Evolutionary conservation across 306 rosid genomes (phyloP).

Genomic region (Prunus mongolica): DNA sequence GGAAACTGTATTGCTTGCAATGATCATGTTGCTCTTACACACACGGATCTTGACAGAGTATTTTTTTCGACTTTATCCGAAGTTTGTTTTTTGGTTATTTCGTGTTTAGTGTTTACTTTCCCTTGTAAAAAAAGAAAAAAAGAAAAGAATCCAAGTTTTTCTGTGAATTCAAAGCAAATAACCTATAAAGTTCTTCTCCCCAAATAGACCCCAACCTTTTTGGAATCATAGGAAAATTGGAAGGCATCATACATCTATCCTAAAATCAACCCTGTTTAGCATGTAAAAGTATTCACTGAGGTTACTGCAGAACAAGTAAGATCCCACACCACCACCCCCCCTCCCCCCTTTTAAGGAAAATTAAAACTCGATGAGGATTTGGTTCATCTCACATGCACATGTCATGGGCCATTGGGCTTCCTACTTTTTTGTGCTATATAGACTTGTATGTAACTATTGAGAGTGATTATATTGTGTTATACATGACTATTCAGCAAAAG

Average conservation of each 20-base stretch:
- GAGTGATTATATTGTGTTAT: not conserved
- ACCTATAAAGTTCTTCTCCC: not conserved
- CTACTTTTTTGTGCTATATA: not conserved
- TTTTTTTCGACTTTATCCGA: not conserved
- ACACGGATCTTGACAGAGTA: slow-evolving; percentile 95
- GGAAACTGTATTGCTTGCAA: slow-evolving; percentile 95
- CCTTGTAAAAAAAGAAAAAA: not conserved
- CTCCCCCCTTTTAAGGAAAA: not conserved
- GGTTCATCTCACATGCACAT: not conserved
- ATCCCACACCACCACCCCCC: not conserved
- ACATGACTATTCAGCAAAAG: not conserved
- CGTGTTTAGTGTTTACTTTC: not conserved
- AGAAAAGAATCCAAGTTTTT: not conserved
- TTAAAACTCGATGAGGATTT: not conserved
- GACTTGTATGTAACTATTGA: not conserved
- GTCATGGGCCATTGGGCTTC: not conserved
- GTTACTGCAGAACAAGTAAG: not conserved
- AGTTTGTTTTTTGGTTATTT: not conserved
- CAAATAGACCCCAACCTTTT: not conserved
- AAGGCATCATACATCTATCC: not conserved
- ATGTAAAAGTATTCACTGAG: not conserved
- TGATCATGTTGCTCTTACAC: slow-evolving; percentile 92
- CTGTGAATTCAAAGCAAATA: not conserved
- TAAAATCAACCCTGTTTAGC: not conserved
- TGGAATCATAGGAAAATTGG: not conserved